phyloP scores from a whole-genome alignment of 306 rosid species.

The Cercis canadensis region DNA sequence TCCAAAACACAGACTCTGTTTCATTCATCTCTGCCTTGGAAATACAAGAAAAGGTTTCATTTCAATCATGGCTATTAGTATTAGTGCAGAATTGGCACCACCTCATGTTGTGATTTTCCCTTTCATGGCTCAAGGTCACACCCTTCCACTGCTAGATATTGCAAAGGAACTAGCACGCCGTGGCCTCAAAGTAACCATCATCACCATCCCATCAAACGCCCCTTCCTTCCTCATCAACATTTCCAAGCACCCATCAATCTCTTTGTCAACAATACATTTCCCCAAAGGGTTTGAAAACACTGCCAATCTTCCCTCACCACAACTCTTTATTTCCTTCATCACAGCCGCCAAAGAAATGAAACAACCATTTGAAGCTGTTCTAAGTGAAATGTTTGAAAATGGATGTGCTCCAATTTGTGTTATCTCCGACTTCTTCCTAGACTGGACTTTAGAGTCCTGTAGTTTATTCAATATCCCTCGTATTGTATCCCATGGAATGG shows the following conservation, averaged over 20 bases:
- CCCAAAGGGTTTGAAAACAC: slow-evolving; percentile 42
- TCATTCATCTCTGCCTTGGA: too few relatives aligned
- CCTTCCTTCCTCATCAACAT: slow-evolving; percentile 5
- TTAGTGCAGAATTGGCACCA: neutral
- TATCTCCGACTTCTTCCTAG: slow-evolving; percentile 39
- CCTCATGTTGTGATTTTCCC: slow-evolving; percentile 42
- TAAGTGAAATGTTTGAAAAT: slow-evolving; percentile 14
- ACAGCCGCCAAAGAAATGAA: slow-evolving; percentile 26
- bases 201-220: slow-evolving; percentile 39
- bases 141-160: slow-evolving; percentile 43
- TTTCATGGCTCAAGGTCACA: slow-evolving; percentile 45
- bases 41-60: too few relatives aligned
- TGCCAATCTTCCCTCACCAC: slow-evolving; percentile 35
- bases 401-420: slow-evolving; percentile 31
- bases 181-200: slow-evolving; percentile 31
- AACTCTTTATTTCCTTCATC: slow-evolving; percentile 5
- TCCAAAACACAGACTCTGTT: too few relatives aligned
- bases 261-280: slow-evolving; percentile 27
- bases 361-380: slow-evolving; percentile 24
- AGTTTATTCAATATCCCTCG: slow-evolving; percentile 24
- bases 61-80: neutral
- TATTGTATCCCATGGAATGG: slow-evolving; percentile 37
- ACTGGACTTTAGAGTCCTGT: slow-evolving; percentile 35
- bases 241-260: neutral
- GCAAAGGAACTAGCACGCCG: slow-evolving; percentile 26